Percentiles rank a stretch among this genome's conserved stretches.
Conservation (phyloP, 495 filamentous ascomycete species). For the Copromyces sp. region DNA sequence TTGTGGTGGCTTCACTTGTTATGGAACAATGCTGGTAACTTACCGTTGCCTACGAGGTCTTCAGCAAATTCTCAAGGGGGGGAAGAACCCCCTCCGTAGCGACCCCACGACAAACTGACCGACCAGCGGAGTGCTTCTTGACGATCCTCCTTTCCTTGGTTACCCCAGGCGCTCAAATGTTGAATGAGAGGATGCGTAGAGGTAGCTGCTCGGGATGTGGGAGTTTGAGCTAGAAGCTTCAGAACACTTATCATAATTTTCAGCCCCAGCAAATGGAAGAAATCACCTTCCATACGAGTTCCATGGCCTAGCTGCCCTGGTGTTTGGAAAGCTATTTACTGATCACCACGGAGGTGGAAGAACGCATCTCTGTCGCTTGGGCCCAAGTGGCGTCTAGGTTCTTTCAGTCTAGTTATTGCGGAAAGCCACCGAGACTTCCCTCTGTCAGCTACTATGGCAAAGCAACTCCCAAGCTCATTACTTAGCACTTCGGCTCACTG, state of each 20-base stretch:
- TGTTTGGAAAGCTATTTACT: not conserved
- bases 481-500: not conserved
- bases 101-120: not conserved
- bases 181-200: not conserved
- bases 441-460: not conserved
- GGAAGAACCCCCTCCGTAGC: not conserved
- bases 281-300: not conserved
- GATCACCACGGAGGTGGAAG: not conserved
- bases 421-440: too few species aligned
- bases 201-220: not conserved
- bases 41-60: not conserved
- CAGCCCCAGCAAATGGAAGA: not conserved
- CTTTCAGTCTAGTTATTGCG: too few species aligned
- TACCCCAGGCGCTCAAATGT: not conserved
- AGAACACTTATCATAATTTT: not conserved
- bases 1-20: not conserved
- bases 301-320: not conserved
- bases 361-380: not conserved
- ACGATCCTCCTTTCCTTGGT: not conserved
- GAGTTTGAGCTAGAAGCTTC: not conserved
- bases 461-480: not conserved
- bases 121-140: not conserved
- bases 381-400: not conserved
- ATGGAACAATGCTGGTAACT: not conserved
- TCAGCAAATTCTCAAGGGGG: not conserved